Base-by-base conservation (phyloP, 1,284 basidiomycete genomes). In the Pseudozyma hubeiensis region DNA sequence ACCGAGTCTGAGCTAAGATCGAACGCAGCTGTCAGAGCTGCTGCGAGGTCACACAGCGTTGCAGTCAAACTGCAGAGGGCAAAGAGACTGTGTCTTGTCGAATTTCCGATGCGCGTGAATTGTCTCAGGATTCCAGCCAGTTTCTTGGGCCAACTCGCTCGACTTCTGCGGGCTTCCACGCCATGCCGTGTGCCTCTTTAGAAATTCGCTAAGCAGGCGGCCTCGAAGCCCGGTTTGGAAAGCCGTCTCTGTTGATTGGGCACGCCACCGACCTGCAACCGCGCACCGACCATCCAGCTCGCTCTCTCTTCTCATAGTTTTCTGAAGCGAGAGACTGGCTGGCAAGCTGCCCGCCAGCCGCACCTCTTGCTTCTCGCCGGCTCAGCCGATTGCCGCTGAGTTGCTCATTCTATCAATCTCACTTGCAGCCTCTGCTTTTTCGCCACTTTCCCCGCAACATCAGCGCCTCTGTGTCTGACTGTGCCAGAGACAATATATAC, bases 401-500 rank as follows among this genome's bases (percentile, higher is more conserved):
- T 14, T 16, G 16, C 39, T 41, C 39, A 7, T 41, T n/a, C 39
- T 41, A 16, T 5, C 39, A 14, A 13, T 41, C 9, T n/a, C 7
- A 10, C 39, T 41, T 41, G 39, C 39, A 41, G 39, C 39, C 39
- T 41, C 39, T 41, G 39, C 13, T n/a, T 4, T 41, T 44, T 24
- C 30, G 45, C 45, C 45, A 33, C 13, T 44, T 44, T 44, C 43
- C 40, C n/a, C 43, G 43, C 43, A 44, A 30, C 29, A 14, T 5
- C 13, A 14, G 30, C 5, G 13, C 14, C 30, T 14, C 29, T 8
- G 9, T 10, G 9, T n/a, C n/a, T 33, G 48, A 24, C 35, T 24
- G 17, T 31, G 47, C 43, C 29, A 5, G 10, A 14, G 16, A 16
- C 33, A 30, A 48, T 41, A 64, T 57, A 56, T 56, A 62, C 29